These are phyloP conservation scores for Alternaria ethzedia DNA, from an alignment of 2,329 filamentous ascomycete genomes.

Conservation along the genomic window DNA sequence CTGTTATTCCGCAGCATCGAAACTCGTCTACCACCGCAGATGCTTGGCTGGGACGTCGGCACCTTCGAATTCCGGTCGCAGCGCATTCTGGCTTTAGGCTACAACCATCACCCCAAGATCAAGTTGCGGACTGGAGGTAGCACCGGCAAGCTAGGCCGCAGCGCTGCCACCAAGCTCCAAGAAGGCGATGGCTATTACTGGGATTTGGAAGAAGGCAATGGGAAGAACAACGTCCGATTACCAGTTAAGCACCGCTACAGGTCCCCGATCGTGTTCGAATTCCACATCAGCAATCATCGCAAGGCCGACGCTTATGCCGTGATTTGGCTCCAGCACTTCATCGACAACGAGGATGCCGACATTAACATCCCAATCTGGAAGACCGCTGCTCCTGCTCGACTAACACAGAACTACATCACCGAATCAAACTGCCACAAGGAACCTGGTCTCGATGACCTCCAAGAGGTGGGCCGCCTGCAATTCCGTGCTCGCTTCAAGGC, in stretches of 20 bases:
- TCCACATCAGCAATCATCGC: conserved; percentile 73
- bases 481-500: conserved; percentile 87
- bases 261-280: conserved; percentile 87
- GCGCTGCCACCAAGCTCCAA: conserved; percentile 64
- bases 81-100: conserved; percentile 69
- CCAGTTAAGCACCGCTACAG: conserved; percentile 91
- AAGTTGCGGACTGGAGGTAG: conserved; percentile 85
- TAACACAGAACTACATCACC: conserved; percentile 93
- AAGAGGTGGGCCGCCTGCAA: conserved; percentile 79
- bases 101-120: conserved; percentile 69
- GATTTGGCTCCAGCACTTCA: conserved; percentile 84
- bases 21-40: conserved; percentile 79
- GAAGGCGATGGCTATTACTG: conserved; percentile 67
- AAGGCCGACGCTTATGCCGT: conserved; percentile 76
- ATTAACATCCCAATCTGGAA: conserved; percentile 92
- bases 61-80: conserved; percentile 87
- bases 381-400: conserved; percentile 73
- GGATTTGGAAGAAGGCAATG: conserved; percentile 60
- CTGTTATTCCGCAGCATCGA: conserved; percentile 90
- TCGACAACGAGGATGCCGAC: conserved; percentile 77
- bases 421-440: conserved; percentile 72
- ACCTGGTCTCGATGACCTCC: conserved; percentile 75
- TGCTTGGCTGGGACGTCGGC: conserved; percentile 93
- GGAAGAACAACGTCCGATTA: conserved; percentile 68
- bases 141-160: conserved; percentile 70